Percentiles rank a stretch among this genome's conserved stretches.
Conservation (phyloP, 2,329 filamentous ascomycete genomes). For the Clonostachys solani region DNA sequence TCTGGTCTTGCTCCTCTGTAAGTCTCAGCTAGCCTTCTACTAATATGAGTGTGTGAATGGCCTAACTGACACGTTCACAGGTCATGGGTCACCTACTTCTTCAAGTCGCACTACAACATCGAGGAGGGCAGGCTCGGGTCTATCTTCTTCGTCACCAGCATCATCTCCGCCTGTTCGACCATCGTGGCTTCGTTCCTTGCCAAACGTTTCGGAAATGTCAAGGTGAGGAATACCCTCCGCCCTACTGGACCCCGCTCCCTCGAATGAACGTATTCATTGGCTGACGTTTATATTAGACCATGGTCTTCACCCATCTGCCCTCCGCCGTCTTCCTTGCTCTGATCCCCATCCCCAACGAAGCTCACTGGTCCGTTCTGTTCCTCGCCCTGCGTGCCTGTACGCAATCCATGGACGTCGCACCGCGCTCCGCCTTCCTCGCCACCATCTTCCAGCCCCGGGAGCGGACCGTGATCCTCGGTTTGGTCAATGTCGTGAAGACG, state of each 20-base stretch:
- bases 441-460: conserved; percentile 60
- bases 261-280: too few species aligned
- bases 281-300: conserved; percentile 42
- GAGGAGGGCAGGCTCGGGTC: conserved; percentile 45
- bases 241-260: too few species aligned
- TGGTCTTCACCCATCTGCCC: conserved; percentile 72
- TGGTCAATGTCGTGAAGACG: conserved; percentile 67
- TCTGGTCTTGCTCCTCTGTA: conserved; percentile 64
- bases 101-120: conserved; percentile 41
- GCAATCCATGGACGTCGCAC: conserved; percentile 67
- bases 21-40: conserved; percentile 13
- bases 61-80: conserved; percentile 34
- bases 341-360: conserved; percentile 51
- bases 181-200: conserved; percentile 50
- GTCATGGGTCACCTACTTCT: conserved; percentile 55
- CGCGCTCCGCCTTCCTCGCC: conserved; percentile 65
- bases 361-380: conserved; percentile 34
- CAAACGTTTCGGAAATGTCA: conserved; percentile 54
- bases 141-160: conserved; percentile 49
- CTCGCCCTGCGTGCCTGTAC: conserved; percentile 58
- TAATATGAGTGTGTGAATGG: background rate
- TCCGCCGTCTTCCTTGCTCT: conserved; percentile 61
- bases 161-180: conserved; percentile 46
- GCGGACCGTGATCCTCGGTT: conserved; percentile 67
- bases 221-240: background rate